Conservation (phyloP, 2,329 filamentous ascomycete species). For the Coniella lustricola region DNA sequence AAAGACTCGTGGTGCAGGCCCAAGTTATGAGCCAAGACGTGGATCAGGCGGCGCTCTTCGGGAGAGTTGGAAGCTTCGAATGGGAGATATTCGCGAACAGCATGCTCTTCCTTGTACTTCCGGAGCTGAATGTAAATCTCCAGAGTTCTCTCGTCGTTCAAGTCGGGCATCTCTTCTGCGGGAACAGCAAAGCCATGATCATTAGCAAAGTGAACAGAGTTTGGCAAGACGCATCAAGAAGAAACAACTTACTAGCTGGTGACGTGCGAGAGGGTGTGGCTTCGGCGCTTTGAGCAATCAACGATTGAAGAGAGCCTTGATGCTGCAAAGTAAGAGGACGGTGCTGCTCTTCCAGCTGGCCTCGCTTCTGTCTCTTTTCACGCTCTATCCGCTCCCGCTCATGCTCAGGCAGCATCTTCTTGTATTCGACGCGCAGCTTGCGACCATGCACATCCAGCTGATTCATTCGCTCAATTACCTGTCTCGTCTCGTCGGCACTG, state of each 20-base stretch:
- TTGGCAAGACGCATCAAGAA: neutral
- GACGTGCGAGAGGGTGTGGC: constrained; percentile 48
- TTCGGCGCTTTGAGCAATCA: constrained; percentile 54
- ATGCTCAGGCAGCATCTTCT: constrained; percentile 96
- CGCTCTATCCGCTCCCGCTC: constrained; percentile 94
- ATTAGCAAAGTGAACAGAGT: constrained; percentile 9
- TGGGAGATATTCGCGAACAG: constrained; percentile 64
- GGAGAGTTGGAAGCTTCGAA: constrained; percentile 78
- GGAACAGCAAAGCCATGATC: constrained; percentile 17
- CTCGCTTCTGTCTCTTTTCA: constrained; percentile 91
- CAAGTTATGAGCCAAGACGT: constrained; percentile 93
- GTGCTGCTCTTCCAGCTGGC: constrained; percentile 95
- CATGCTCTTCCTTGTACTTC: constrained; percentile 13
- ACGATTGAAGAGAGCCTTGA: constrained; percentile 79
- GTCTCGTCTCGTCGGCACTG: constrained; percentile 84
- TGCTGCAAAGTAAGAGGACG: constrained; percentile 70
- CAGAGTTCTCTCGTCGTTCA: constrained; percentile 84
- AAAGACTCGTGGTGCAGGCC: constrained; percentile 85
- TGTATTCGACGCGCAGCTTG: constrained; percentile 95
- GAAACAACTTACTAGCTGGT: constrained; percentile 37
- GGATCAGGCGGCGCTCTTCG: constrained; percentile 79
- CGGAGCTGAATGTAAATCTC: constrained; percentile 82
- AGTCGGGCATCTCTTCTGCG: constrained; percentile 39
- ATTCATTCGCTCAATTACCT: constrained; percentile 90
- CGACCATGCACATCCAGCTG: constrained; percentile 91